Evolutionary conservation across 257 asterid genomes (phyloP).

Genomic region (Nicotiana tomentosiformis): DNA sequence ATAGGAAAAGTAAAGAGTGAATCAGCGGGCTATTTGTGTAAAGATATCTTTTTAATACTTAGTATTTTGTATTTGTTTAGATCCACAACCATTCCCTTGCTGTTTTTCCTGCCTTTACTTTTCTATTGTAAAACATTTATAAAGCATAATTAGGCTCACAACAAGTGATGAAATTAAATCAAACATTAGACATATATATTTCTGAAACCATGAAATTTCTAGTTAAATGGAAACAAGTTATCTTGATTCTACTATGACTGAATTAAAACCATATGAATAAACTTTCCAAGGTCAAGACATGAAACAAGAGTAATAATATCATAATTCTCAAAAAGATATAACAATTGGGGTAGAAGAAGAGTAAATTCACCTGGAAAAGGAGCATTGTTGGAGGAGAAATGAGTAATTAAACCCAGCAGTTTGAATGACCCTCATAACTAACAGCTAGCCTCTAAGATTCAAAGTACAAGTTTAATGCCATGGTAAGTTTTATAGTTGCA

Average conservation of each 20-base stretch:
- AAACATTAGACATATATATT: not conserved
- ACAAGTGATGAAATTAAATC: not conserved
- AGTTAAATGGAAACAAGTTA: not conserved
- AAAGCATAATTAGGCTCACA: not conserved
- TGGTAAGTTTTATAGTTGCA: not conserved
- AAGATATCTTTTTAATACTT: no score
- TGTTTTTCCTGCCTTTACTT: not conserved
- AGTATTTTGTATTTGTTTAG: not conserved
- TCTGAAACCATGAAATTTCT: not conserved
- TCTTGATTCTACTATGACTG: not conserved
- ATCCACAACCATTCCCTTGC: not conserved
- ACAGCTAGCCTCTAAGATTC: not conserved
- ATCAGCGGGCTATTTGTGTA: no score
- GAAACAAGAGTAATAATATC: not conserved
- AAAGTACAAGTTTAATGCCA: not conserved
- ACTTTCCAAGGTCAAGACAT: not conserved
- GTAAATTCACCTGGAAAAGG: conserved; percentile 3
- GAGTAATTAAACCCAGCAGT: not conserved
- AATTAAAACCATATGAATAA: not conserved
- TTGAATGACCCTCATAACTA: conserved; percentile 4
- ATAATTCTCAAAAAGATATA: not conserved
- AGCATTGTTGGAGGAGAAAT: not conserved
- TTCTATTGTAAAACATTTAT: no score
- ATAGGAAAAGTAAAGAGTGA: no score
- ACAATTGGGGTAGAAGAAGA: not conserved